Evolutionary conservation across 768 basidiomycete species (phyloP).

Genomic region (Guyanaporus albipodus): DNA sequence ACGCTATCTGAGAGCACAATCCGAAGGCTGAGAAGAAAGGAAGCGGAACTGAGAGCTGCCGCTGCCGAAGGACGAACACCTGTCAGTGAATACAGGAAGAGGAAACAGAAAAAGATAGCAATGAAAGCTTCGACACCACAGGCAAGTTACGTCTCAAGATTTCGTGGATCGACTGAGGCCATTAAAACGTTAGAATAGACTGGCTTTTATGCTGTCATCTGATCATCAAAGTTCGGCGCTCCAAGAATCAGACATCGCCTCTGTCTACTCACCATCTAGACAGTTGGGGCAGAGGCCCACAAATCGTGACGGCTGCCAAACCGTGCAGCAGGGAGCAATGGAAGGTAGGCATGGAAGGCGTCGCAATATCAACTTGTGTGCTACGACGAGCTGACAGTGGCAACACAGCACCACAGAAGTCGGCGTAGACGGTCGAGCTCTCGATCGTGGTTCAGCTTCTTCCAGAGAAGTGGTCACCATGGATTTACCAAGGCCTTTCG

Average conservation of each 20-base stretch:
- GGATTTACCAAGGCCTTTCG: too few species aligned
- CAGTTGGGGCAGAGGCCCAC: background rate
- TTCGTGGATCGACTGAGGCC: background rate
- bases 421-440: background rate
- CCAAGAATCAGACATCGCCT: background rate
- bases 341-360: slow-evolving; percentile 10
- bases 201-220: background rate
- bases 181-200: background rate
- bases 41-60: slow-evolving; percentile 17
- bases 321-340: background rate
- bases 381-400: background rate
- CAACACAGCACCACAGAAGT: background rate
- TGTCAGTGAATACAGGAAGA: slow-evolving; percentile 21
- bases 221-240: background rate
- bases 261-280: background rate
- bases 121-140: slow-evolving; percentile 1
- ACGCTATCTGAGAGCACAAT: slow-evolving; percentile 23
- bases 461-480: too few species aligned
- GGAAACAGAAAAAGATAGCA: slow-evolving; percentile 16
- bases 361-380: slow-evolving; percentile 11
- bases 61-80: slow-evolving; percentile 21
- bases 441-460: too few species aligned
- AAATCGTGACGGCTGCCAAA: background rate
- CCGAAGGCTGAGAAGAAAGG: slow-evolving; percentile 24
- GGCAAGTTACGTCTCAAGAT: slow-evolving; percentile 5